These are phyloP conservation scores for Globisporangium polare DNA, from an alignment of 352 stramenopile species.

Conservation along the genomic window DNA sequence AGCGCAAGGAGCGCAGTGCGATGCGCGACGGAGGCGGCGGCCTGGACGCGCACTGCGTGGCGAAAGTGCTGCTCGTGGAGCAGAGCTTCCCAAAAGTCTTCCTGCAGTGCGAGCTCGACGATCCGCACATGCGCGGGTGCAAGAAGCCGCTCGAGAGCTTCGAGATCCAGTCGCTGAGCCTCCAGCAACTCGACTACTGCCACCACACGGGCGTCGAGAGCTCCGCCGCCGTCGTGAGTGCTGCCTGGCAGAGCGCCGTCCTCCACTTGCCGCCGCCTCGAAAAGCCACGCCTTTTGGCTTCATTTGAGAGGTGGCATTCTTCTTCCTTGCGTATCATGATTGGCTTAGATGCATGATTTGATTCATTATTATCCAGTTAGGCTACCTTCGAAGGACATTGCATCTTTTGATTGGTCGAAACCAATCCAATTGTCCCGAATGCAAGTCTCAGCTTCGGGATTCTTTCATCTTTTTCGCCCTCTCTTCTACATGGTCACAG, in stretches of 20 bases:
- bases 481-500: conserved; percentile 7
- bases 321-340: background rate
- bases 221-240: background rate
- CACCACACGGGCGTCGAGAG: background rate
- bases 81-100: conserved; percentile 28
- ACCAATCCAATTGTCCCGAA: background rate
- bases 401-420: background rate
- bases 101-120: conserved; percentile 32
- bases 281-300: background rate
- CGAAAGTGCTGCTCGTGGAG: conserved; percentile 37
- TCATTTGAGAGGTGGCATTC: background rate
- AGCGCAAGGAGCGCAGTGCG: conserved; percentile 15
- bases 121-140: background rate
- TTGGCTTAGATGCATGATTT: conserved; percentile 1
- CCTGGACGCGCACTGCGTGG: conserved; percentile 31
- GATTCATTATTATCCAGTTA: background rate
- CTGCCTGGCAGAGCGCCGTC: conserved; percentile 2
- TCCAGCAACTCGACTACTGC: conserved; percentile 25
- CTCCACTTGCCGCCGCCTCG: conserved; percentile 2
- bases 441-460: background rate
- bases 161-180: conserved; percentile 22
- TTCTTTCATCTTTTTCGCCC: background rate
- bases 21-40: conserved; percentile 14
- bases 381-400: background rate
- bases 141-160: conserved; percentile 23